Percentiles rank a stretch among this genome's conserved stretches.
Evolutionary conservation across 2,329 filamentous ascomycete genomes (phyloP).

Genomic region (Cercospora sp.): DNA sequence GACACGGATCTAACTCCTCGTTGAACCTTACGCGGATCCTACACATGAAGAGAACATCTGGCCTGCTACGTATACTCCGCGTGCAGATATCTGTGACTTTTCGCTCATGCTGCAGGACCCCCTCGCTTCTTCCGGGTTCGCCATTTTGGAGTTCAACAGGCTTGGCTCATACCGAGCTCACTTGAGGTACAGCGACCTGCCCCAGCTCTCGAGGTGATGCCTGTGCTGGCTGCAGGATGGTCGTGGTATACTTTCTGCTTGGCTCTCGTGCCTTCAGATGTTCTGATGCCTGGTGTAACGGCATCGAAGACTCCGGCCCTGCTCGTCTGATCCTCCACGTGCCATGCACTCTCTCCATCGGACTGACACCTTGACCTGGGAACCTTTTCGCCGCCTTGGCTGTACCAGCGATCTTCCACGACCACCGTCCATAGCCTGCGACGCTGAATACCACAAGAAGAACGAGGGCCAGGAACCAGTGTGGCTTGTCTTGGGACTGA

Average conservation of each 20-base stretch:
- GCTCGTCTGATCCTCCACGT: background rate
- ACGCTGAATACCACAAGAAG: background rate
- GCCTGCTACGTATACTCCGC: background rate
- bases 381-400: background rate
- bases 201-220: background rate
- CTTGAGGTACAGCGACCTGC: background rate
- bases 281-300: background rate
- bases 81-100: background rate
- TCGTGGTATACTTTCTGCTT: background rate
- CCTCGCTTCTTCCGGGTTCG: background rate
- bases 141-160: background rate
- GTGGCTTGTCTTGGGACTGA: background rate
- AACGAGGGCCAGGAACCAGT: background rate
- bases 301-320: background rate
- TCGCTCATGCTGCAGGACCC: background rate
- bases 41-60: background rate
- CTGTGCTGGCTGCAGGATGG: background rate
- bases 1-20: background rate
- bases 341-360: slow-evolving; percentile 2
- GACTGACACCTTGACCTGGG: background rate
- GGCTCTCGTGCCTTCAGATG: background rate
- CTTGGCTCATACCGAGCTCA: background rate
- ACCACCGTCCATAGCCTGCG: background rate
- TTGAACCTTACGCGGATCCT: background rate
- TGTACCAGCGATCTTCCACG: background rate